Evolutionary conservation across 768 basidiomycete species (phyloP).

Genomic region (Nidula microcarpa): DNA sequence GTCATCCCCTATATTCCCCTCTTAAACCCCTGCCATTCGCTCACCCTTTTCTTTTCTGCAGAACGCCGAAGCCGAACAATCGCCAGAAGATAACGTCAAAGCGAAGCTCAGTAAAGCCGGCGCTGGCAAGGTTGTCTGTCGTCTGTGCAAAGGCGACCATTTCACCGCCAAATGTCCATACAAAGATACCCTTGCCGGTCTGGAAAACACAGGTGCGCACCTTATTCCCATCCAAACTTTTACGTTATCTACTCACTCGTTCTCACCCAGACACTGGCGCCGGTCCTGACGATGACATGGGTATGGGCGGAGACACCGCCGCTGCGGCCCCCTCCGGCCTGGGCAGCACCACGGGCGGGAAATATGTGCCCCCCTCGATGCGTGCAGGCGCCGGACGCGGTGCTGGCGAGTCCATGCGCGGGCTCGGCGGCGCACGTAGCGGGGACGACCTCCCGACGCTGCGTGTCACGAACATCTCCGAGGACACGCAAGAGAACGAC

Average conservation of each 20-base stretch:
- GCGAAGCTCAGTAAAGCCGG: conserved; percentile 66
- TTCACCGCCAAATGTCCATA: conserved; percentile 99
- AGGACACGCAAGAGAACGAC: conserved; percentile 94
- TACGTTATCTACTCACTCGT: not conserved
- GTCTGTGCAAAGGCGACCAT: conserved; percentile 94
- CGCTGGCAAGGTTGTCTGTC: conserved; percentile 86
- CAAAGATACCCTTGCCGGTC: conserved; percentile 85
- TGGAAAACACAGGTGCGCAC: conserved; percentile 56
- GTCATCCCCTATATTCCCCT: conserved; percentile 2
- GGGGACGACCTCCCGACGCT: conserved; percentile 95
- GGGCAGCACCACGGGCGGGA: conserved; percentile 53
- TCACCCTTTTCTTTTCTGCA: conserved; percentile 15
- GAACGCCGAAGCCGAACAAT: conserved; percentile 64
- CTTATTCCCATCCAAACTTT: not conserved
- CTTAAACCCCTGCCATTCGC: not conserved
- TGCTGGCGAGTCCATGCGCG: conserved; percentile 76
- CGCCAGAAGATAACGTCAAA: conserved; percentile 65
- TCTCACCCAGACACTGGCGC: conserved; percentile 22
- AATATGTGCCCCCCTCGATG: conserved; percentile 95
- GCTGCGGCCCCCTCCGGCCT: conserved; percentile 31
- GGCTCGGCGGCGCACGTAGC: conserved; percentile 39
- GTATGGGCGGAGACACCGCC: conserved; percentile 21
- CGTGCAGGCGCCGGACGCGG: conserved; percentile 64
- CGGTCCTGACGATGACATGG: conserved; percentile 36
- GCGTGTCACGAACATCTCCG: conserved; percentile 94